Percentiles rank a stretch among this genome's conserved stretches.
Evolutionary conservation across 768 basidiomycete genomes (phyloP).

Genomic region (Atractiella rhizophila): DNA sequence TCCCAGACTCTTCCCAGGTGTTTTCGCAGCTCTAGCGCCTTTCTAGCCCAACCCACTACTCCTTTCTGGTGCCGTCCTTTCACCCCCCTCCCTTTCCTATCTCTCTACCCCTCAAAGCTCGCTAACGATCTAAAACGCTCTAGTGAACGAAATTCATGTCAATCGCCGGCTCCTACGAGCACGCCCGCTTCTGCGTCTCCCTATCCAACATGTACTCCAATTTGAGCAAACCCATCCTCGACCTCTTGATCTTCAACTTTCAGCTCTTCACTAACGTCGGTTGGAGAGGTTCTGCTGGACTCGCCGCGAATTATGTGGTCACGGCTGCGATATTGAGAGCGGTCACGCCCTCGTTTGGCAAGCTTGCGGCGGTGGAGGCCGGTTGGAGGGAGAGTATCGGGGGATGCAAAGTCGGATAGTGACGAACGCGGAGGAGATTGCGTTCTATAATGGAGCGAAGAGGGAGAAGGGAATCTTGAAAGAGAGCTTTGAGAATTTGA

Average conservation of each 20-base stretch:
- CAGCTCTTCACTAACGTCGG: constrained; percentile 78
- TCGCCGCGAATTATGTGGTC: constrained; percentile 63
- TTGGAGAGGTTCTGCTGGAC: constrained; percentile 47
- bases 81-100: too few species aligned
- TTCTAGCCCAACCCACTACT: too few species aligned
- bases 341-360: constrained; percentile 65
- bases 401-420: constrained; percentile 63
- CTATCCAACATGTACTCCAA: constrained; percentile 77
- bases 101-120: too few species aligned
- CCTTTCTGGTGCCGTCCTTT: too few species aligned
- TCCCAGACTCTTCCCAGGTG: too few species aligned
- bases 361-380: constrained; percentile 64
- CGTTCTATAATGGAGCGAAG: constrained; percentile 79
- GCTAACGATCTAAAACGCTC: too few species aligned
- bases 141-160: too few species aligned
- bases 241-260: constrained; percentile 70
- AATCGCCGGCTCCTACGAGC: too few species aligned
- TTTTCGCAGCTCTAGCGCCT: too few species aligned
- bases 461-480: constrained; percentile 62
- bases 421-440: constrained; percentile 74
- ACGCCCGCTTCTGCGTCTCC: constrained; percentile 64
- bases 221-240: constrained; percentile 69
- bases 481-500: constrained; percentile 55
- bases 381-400: constrained; percentile 73
- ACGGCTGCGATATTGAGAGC: constrained; percentile 57